Conservation (phyloP, 768 basidiomycete genomes). For the Auriscalpium microsporum region DNA sequence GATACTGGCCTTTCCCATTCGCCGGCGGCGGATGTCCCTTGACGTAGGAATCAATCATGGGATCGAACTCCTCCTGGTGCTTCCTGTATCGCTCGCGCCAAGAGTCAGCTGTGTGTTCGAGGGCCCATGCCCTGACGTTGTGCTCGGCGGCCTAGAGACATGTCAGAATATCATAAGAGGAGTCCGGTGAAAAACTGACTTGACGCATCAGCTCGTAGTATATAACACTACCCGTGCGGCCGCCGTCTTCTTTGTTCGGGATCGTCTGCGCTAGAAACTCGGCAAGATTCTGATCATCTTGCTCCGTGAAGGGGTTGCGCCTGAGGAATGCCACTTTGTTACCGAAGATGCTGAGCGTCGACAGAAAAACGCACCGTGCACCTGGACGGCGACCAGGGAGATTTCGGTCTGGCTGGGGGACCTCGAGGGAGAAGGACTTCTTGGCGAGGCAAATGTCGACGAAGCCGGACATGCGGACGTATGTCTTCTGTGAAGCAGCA, state of each 20-base stretch:
- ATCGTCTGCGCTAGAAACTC: slow-evolving; percentile 8
- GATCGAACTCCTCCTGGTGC: slow-evolving; percentile 11
- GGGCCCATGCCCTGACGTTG: slow-evolving; percentile 12
- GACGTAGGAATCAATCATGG: slow-evolving; percentile 11
- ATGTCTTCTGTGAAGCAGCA: slow-evolving; percentile 5
- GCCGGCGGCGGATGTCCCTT: slow-evolving; percentile 1
- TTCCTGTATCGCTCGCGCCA: slow-evolving; percentile 20
- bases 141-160: neutral
- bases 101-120: slow-evolving; percentile 11
- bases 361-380: slow-evolving; percentile 1
- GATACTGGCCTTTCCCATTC: slow-evolving; percentile 11
- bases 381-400: slow-evolving; percentile 1
- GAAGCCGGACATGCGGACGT: slow-evolving; percentile 12
- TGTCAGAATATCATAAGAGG: neutral
- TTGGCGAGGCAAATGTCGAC: slow-evolving; percentile 8
- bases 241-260: slow-evolving; percentile 6
- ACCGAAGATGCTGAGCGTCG: neutral
- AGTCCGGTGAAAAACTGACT: neutral
- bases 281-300: slow-evolving; percentile 7
- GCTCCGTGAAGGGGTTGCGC: slow-evolving; percentile 1
- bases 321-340: slow-evolving; percentile 1
- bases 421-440: slow-evolving; percentile 1
- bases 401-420: neutral
- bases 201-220: slow-evolving; percentile 9
- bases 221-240: slow-evolving; percentile 7